phyloP scores from a whole-genome alignment of 805 yeast genomes.

The Saturnispora galanensis region DNA sequence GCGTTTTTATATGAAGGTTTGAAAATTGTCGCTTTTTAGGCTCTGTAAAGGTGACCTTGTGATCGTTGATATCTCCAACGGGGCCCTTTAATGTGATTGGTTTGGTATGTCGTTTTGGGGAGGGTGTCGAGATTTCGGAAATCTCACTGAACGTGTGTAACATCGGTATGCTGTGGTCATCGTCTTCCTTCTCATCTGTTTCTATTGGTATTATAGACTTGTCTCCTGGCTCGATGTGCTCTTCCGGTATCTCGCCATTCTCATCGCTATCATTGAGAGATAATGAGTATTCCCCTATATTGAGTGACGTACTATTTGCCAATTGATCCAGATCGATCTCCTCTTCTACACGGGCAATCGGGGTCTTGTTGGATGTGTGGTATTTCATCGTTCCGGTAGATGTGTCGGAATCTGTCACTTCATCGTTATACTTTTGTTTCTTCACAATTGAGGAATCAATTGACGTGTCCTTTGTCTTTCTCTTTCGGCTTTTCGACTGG shows the following conservation, averaged over 20 bases:
- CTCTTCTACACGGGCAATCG: not conserved
- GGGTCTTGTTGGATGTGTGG: not conserved
- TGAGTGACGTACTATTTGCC: slow-evolving; percentile 4
- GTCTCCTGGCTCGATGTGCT: not conserved
- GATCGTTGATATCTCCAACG: slow-evolving; percentile 1
- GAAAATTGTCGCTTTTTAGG: slow-evolving; percentile 4
- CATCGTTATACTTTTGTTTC: not conserved
- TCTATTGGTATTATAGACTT: not conserved
- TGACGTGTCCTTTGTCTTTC: not conserved
- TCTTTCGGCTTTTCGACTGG: slow-evolving; percentile 1
- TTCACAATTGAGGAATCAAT: not conserved
- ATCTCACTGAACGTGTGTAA: not conserved
- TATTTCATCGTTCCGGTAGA: not conserved
- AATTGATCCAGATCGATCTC: not conserved
- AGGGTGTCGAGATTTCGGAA: slow-evolving; percentile 4
- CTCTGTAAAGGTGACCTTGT: not conserved
- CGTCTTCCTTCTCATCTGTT: not conserved
- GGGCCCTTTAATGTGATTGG: slow-evolving; percentile 4
- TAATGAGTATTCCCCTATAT: not conserved
- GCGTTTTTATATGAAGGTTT: slow-evolving; percentile 9
- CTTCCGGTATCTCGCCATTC: not conserved
- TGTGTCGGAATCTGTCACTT: not conserved
- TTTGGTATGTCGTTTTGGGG: slow-evolving; percentile 1
- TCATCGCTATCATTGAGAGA: not conserved
- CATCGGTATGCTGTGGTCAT: not conserved